These are phyloP conservation scores for Aspergillus udagawae DNA, from an alignment of 2,329 filamentous ascomycete species.

Conservation along the genomic window DNA sequence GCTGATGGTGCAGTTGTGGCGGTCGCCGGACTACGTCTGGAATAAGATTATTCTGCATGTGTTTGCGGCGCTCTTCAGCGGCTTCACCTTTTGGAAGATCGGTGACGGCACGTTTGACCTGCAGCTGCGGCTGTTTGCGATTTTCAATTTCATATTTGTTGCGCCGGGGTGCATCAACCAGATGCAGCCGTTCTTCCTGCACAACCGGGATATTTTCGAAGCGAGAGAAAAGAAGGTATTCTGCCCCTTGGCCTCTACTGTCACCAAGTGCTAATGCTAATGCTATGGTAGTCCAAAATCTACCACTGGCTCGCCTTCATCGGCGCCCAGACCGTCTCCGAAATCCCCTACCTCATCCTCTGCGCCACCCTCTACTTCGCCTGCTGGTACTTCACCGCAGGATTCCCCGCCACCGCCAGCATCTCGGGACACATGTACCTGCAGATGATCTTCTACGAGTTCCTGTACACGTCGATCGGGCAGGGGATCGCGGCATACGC, in stretches of 20 bases:
- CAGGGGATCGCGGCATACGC: slow-evolving; percentile 57
- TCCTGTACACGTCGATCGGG: slow-evolving; percentile 43
- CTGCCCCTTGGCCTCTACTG: not conserved
- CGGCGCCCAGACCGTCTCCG: slow-evolving; percentile 48
- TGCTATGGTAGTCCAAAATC: slow-evolving; percentile 46
- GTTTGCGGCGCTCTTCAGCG: slow-evolving; percentile 55
- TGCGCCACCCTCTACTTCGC: slow-evolving; percentile 45
- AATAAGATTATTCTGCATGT: slow-evolving; percentile 52
- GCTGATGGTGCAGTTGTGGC: slow-evolving; percentile 31
- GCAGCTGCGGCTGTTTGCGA: slow-evolving; percentile 55
- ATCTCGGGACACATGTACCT: slow-evolving; percentile 37
- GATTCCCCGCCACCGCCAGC: slow-evolving; percentile 34
- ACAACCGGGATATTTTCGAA: slow-evolving; percentile 56
- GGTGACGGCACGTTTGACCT: slow-evolving; percentile 49
- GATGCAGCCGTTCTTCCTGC: slow-evolving; percentile 57
- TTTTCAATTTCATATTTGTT: slow-evolving; percentile 63
- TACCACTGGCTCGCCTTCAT: slow-evolving; percentile 60
- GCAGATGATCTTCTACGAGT: slow-evolving; percentile 41
- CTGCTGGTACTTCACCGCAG: slow-evolving; percentile 59
- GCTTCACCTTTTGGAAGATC: slow-evolving; percentile 60
- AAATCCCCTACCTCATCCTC: slow-evolving; percentile 45
- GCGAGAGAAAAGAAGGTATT: slow-evolving; percentile 53
- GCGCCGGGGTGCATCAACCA: slow-evolving; percentile 57
- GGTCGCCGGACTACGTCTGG: slow-evolving; percentile 41
- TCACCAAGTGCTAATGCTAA: not conserved